phyloP scores from a whole-genome alignment of 2,329 filamentous ascomycete genomes.

The Arthrobotrys conoides region DNA sequence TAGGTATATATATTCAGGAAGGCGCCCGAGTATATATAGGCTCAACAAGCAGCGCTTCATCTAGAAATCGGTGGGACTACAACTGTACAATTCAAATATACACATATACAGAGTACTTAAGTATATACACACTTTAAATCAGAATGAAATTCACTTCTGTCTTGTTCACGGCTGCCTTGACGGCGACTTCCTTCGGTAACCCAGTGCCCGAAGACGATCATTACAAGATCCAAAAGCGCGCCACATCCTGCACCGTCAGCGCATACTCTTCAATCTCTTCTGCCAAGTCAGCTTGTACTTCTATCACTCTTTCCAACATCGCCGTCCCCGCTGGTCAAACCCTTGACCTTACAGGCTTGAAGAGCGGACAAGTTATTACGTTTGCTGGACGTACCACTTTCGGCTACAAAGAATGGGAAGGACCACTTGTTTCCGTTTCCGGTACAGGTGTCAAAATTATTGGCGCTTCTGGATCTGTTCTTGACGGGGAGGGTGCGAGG shows the following conservation, averaged over 20 bases:
- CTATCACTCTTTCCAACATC: slow-evolving; percentile 72
- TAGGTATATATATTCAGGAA: not conserved
- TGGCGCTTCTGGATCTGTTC: slow-evolving; percentile 70
- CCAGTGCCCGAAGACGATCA: slow-evolving; percentile 17
- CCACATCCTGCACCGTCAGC: slow-evolving; percentile 72
- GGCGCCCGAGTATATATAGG: not conserved
- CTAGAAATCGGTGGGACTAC: not conserved
- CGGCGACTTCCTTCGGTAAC: slow-evolving; percentile 27
- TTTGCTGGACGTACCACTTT: slow-evolving; percentile 79
- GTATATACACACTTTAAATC: not conserved
- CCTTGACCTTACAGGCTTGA: slow-evolving; percentile 73
- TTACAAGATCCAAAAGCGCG: slow-evolving; percentile 18
- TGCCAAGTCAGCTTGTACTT: slow-evolving; percentile 71
- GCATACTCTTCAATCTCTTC: slow-evolving; percentile 70
- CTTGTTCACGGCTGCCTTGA: slow-evolving; percentile 16
- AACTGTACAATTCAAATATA: not conserved
- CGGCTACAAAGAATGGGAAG: slow-evolving; percentile 76
- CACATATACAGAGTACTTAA: not conserved
- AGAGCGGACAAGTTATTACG: slow-evolving; percentile 67
- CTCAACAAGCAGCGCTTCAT: not conserved
- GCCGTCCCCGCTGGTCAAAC: slow-evolving; percentile 74
- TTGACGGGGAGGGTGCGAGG: slow-evolving; percentile 73
- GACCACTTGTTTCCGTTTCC: slow-evolving; percentile 75
- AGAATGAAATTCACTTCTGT: slow-evolving; percentile 35
- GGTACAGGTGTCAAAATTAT: slow-evolving; percentile 73